Evolutionary conservation across 2,329 filamentous ascomycete species (phyloP).

Genomic region (Hortaea werneckii): DNA sequence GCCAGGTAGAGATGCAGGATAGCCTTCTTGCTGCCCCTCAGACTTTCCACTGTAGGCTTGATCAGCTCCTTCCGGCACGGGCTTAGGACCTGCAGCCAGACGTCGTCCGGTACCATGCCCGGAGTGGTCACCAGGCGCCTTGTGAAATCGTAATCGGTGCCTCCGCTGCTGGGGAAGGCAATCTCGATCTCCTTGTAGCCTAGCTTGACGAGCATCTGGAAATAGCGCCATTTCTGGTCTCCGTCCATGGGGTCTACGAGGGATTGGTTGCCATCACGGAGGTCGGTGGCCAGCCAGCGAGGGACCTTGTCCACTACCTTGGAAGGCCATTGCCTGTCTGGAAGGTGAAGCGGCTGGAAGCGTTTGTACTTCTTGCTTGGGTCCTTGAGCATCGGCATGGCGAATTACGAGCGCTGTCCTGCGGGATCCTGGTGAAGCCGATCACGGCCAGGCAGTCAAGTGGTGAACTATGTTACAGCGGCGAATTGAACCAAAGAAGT

Average conservation of each 20-base stretch:
- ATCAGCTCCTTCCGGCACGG: conserved; percentile 91
- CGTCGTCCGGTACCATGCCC: conserved; percentile 74
- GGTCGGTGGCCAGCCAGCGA: conserved; percentile 79
- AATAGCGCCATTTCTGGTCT: conserved; percentile 90
- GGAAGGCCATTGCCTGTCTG: conserved; percentile 71
- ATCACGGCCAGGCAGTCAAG: background rate
- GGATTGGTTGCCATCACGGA: conserved; percentile 90
- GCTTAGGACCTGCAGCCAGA: conserved; percentile 83
- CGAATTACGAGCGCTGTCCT: background rate
- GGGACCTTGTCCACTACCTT: conserved; percentile 76
- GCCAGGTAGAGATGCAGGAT: conserved; percentile 94
- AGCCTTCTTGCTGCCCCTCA: conserved; percentile 83
- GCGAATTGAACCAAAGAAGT: too few relatives aligned
- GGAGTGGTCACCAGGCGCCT: conserved; percentile 76
- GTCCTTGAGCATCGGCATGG: conserved; percentile 46
- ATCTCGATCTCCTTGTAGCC: conserved; percentile 98
- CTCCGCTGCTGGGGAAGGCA: conserved; percentile 86
- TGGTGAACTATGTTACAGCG: background rate
- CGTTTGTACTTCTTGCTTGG: conserved; percentile 67
- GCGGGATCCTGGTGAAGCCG: background rate
- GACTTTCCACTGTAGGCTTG: conserved; percentile 73
- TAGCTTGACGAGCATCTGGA: conserved; percentile 83
- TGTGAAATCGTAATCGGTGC: conserved; percentile 95
- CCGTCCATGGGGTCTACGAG: conserved; percentile 91
- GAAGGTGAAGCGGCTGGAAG: conserved; percentile 57